Conservation (phyloP, 768 basidiomycete genomes). For the Lactifluus pinguis region DNA sequence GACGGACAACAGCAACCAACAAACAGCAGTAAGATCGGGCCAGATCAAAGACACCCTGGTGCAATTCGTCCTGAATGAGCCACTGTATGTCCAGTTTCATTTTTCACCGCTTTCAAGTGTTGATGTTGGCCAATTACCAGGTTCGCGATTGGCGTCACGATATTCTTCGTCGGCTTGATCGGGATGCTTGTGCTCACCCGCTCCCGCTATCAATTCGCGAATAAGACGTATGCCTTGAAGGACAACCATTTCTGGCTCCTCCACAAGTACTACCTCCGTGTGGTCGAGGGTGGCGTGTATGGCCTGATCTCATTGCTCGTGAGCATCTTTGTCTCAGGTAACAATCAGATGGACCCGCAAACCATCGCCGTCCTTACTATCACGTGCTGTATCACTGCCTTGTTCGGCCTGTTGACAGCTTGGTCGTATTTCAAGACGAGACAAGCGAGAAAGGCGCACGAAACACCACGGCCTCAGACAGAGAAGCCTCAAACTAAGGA, state of each 20-base stretch:
- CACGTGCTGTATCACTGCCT: not conserved
- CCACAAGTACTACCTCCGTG: not conserved
- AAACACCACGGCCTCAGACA: too few relatives aligned
- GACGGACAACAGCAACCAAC: too few relatives aligned
- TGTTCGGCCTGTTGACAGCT: not conserved
- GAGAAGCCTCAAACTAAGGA: too few relatives aligned
- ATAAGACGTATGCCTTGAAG: too few relatives aligned
- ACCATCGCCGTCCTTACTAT: not conserved
- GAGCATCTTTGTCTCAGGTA: not conserved
- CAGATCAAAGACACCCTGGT: not conserved
- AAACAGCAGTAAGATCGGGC: not conserved
- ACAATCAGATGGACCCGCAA: not conserved
- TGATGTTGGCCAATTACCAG: not conserved
- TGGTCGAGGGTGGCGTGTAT: not conserved
- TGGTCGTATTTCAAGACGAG: too few relatives aligned
- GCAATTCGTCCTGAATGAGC: not conserved
- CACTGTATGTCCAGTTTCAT: not conserved
- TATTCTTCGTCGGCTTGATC: not conserved
- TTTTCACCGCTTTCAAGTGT: not conserved
- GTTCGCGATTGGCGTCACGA: not conserved
- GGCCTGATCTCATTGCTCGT: not conserved
- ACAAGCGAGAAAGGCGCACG: too few relatives aligned
- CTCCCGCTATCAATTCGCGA: too few relatives aligned
- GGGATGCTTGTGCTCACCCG: not conserved
- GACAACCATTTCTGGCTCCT: not conserved